phyloP scores from a whole-genome alignment of 1,139 yeast species.

The Pichia sp. region DNA sequence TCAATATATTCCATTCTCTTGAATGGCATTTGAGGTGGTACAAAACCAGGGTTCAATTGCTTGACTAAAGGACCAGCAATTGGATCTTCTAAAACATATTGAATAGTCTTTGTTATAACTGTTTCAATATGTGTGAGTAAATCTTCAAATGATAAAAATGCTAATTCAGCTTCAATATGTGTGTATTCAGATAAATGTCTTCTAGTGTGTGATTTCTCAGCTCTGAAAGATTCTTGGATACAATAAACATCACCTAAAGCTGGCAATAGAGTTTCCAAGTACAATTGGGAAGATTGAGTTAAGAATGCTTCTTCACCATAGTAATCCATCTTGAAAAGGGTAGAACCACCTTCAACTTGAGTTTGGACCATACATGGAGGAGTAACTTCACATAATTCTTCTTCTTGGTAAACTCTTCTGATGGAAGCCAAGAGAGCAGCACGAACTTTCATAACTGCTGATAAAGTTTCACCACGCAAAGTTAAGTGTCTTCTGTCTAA shows the following conservation, averaged over 20 bases:
- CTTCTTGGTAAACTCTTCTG: constrained; percentile 71
- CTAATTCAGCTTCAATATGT: constrained; percentile 91
- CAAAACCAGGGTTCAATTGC: constrained; percentile 88
- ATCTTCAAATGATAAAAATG: constrained; percentile 80
- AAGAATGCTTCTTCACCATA: constrained; percentile 96
- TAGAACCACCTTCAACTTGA: constrained; percentile 99
- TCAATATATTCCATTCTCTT: constrained; percentile 84
- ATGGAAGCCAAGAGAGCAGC: constrained; percentile 66
- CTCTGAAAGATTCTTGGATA: constrained; percentile 98
- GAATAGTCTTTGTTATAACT: constrained; percentile 58
- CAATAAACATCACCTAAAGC: constrained; percentile 96
- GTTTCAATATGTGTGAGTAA: constrained; percentile 78
- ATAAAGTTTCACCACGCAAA: constrained; percentile 88
- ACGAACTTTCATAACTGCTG: constrained; percentile 95
- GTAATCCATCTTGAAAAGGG: constrained; percentile 86
- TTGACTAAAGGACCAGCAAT: constrained; percentile 82
- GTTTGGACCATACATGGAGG: constrained; percentile 99
- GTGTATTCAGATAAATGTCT: constrained; percentile 97
- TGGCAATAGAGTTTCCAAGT: constrained; percentile 93
- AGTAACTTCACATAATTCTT: constrained; percentile 80
- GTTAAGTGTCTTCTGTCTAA: constrained; percentile 94
- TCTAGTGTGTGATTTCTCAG: constrained; percentile 98
- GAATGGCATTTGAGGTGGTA: constrained; percentile 79
- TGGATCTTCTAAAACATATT: constrained; percentile 81
- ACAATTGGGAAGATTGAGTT: constrained; percentile 95